Evolutionary conservation across 106 monocot species (phyloP), one percentile per base, ranked within the genome.

Genomic region (Dioscorea dumetorum): DNA sequence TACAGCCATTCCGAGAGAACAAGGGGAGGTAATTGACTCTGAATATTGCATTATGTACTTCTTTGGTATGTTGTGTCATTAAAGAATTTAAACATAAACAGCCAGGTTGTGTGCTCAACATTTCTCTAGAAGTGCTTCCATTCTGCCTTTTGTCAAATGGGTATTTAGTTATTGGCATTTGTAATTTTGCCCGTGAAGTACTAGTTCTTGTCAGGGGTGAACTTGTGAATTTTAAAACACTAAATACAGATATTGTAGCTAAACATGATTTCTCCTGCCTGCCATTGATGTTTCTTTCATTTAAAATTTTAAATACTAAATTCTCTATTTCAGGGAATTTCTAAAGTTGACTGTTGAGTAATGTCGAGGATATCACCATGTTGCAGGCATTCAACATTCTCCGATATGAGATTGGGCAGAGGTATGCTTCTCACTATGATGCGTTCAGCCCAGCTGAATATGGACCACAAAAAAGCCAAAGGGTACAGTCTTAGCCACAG

Each of bases 351-450:
- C 34, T 62, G 19, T 69, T 69, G 61, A 70, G 8, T 82, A 70
- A 72, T 57, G 48, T 68, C 13, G 17, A 48, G 74, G n/a, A 13
- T 68, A 49, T 68, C 48, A 33, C 24, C 49, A 63, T 80, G 48
- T 82, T 81, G 65, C 83, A 97, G 91, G 79, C 82, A 20, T 97
- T 86, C 74, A 97, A 97, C 80, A 51, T 97, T 57, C 82, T 97
- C 35, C 88, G 88, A 17, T 97, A 97, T 76, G 95, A 97, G 73
- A 88, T 97, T 50, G 91, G 88, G 24, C 95, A 97, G 81, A 83
- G 64, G 77, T 91, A 97, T 79, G 83, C 91, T 76, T 91, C 88
- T 52, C 95, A 91, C 64, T 97, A 88, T 81, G 95, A 97, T 67
- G 81, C 83, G 33, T 91, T 97, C 76, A 77, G 80, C 57, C 95